Evolutionary conservation across 352 stramenopile species (phyloP).

Genomic region (Globisporangium parvum): DNA sequence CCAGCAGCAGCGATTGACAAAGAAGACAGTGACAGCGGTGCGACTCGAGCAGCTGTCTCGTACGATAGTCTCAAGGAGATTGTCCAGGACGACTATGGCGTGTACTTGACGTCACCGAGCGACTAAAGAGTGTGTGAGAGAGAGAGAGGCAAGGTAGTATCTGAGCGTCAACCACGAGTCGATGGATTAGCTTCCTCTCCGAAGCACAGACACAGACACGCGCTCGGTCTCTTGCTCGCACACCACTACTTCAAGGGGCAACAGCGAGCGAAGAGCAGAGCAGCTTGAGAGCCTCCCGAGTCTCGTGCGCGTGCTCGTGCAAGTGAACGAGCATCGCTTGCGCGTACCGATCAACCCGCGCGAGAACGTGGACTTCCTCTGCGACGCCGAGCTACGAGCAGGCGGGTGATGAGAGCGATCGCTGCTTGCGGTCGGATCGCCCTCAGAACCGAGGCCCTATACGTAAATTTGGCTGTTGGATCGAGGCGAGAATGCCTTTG

Average conservation of each 20-base stretch:
- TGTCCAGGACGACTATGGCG: slow-evolving; percentile 46
- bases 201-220: too few species aligned
- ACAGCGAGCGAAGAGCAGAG: too few species aligned
- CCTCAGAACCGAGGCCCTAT: too few species aligned
- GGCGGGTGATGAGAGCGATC: too few species aligned
- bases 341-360: slow-evolving; percentile 51
- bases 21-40: background rate
- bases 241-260: too few species aligned
- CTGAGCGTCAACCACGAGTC: background rate
- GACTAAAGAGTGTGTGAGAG: background rate
- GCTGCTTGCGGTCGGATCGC: too few species aligned
- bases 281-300: slow-evolving; percentile 24
- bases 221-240: too few species aligned
- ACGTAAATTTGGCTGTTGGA: too few species aligned
- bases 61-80: slow-evolving; percentile 47
- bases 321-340: slow-evolving; percentile 45
- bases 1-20: background rate
- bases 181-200: too few species aligned
- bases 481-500: background rate
- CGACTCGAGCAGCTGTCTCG: slow-evolving; percentile 1
- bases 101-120: slow-evolving; percentile 22
- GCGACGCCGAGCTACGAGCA: too few species aligned
- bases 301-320: slow-evolving; percentile 44
- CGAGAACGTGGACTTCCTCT: slow-evolving; percentile 36
- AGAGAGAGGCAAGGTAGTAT: background rate